Percentiles rank a stretch among this genome's conserved stretches.
phyloP scores from a whole-genome alignment of 176 grass and related monocot species.

The Canna indica region DNA sequence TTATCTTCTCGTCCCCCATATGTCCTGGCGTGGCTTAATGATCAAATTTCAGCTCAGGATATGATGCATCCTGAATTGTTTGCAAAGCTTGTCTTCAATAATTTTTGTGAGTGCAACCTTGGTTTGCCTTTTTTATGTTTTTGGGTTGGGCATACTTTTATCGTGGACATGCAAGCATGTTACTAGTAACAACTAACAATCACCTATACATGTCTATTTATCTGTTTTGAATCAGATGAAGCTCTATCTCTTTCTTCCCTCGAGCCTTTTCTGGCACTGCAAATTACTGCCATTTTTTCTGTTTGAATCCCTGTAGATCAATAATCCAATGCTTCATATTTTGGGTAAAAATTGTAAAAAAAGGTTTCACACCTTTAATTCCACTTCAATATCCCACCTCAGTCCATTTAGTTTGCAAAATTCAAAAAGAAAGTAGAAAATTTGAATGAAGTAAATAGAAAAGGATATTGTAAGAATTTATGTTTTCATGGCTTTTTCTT shows the following conservation, averaged over 20 bases:
- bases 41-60: conserved; percentile 80
- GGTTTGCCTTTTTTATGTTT: not conserved
- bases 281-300: not conserved
- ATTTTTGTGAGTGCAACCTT: conserved; percentile 67
- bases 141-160: not conserved
- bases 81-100: conserved; percentile 81
- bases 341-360: not conserved
- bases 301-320: not conserved
- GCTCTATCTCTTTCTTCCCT: not conserved
- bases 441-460: too few species aligned
- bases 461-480: too few species aligned
- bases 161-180: not conserved
- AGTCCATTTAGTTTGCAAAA: not conserved
- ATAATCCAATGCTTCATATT: not conserved
- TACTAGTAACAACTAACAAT: not conserved
- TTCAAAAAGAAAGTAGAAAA: not conserved
- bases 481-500: too few species aligned
- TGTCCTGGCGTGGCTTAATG: conserved; percentile 59
- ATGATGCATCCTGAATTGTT: conserved; percentile 96
- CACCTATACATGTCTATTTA: not conserved
- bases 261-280: not conserved
- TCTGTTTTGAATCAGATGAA: not conserved
- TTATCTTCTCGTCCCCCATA: conserved; percentile 68
- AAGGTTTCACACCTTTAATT: not conserved
- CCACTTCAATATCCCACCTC: too few species aligned